Conservation (phyloP, 306 rosid species). For the Cucurbita argyrosperma region DNA sequence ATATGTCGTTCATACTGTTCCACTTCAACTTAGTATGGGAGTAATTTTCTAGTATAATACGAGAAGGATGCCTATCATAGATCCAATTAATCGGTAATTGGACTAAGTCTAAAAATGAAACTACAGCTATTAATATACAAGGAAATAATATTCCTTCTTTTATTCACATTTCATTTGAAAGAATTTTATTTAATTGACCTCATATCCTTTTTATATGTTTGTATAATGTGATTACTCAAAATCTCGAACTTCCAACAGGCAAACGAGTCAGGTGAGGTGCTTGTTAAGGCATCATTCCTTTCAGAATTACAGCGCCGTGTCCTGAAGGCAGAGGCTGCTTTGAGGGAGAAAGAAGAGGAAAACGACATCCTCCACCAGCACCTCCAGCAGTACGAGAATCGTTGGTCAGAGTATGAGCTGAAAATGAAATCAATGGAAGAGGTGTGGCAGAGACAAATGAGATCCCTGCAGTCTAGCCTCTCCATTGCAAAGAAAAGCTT, state of each 20-base stretch:
- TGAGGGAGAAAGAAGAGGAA: conserved; percentile 95
- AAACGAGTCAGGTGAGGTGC: conserved; percentile 65
- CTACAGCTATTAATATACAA: no score
- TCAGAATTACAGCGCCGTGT: conserved; percentile 90
- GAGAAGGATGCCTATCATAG: background rate
- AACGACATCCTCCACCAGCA: conserved; percentile 97
- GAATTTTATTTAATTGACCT: background rate
- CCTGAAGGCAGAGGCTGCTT: conserved; percentile 82
- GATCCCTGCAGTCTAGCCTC: conserved; percentile 94
- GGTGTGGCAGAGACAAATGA: conserved; percentile 99
- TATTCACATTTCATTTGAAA: background rate
- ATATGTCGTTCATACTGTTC: background rate
- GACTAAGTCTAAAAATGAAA: background rate
- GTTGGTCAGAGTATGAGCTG: conserved; percentile 94
- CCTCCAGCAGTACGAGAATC: conserved; percentile 80
- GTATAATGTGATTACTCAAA: background rate
- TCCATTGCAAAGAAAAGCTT: conserved; percentile 98
- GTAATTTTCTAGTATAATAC: background rate
- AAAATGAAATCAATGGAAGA: conserved; percentile 99
- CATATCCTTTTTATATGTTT: background rate
- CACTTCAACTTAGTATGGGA: background rate
- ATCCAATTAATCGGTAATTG: background rate
- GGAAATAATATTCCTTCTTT: background rate
- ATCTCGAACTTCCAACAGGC: conserved; percentile 26
- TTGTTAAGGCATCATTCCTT: conserved; percentile 86